Evolutionary conservation across 257 asterid species (phyloP).

Genomic region (Nyctanthes arbortristis): DNA sequence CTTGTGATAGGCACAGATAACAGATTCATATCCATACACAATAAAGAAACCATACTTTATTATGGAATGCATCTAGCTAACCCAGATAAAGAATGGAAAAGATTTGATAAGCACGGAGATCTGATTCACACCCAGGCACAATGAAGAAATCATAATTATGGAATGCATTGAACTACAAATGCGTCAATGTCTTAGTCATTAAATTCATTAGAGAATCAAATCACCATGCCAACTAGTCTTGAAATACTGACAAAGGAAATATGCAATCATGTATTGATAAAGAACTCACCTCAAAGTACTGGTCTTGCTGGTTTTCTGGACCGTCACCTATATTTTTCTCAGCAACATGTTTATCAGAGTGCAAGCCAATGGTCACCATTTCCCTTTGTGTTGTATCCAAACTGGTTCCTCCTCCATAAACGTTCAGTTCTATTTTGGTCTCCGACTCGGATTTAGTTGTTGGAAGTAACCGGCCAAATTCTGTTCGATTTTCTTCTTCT

Average conservation of each 20-base stretch:
- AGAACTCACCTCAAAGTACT: constrained; percentile 42
- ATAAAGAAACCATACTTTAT: not conserved
- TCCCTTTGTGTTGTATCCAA: constrained; percentile 19
- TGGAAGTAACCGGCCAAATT: constrained; percentile 21
- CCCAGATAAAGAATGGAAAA: not conserved
- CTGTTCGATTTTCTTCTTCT: constrained; percentile 24
- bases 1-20: not conserved
- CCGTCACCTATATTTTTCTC: constrained; percentile 27
- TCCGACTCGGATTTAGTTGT: constrained; percentile 14
- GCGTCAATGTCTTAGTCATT: not conserved
- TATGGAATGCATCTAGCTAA: not conserved
- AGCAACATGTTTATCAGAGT: constrained; percentile 18
- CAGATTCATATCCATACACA: not conserved
- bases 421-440: constrained; percentile 26
- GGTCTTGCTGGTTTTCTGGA: constrained; percentile 18
- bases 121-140: not conserved
- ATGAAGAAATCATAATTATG: not conserved
- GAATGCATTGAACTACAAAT: not conserved
- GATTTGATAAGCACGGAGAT: not conserved
- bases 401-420: constrained; percentile 24
- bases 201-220: not conserved
- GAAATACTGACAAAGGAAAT: not conserved
- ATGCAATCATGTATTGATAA: not conserved
- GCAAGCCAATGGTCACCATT: constrained; percentile 16
- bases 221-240: not conserved